Conservation (phyloP, 306 rosid species). For the apple (Malus domestica) region ASM211411v1 NC_041790.1:12007501-12008000, state of each 20-base stretch:
- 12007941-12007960: constrained; percentile 56
- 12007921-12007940: constrained; percentile 60
- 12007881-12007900: constrained; percentile 53
- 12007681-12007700: constrained; percentile 57
- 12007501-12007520: constrained; percentile 73
- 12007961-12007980: constrained; percentile 55
- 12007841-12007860: constrained; percentile 74
- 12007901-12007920: constrained; percentile 42
- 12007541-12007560: constrained; percentile 70
- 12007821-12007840: constrained; percentile 54
- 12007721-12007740: constrained; percentile 77
- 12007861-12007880: constrained; percentile 56
- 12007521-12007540: constrained; percentile 65
- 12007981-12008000: constrained; percentile 76
- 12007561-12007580: constrained; percentile 64
- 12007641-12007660: constrained; percentile 58
- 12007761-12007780: constrained; percentile 65
- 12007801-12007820: constrained; percentile 58
- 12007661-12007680: constrained; percentile 71
- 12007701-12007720: constrained; percentile 68
- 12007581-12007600: constrained; percentile 54
- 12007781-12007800: constrained; percentile 73
- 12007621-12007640: constrained; percentile 55
- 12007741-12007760: constrained; percentile 68
- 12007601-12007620: constrained; percentile 53